Evolutionary conservation across 768 basidiomycete genomes (phyloP), one percentile per base, ranked within the genome.

Genomic region (Termitomyces sp.): DNA sequence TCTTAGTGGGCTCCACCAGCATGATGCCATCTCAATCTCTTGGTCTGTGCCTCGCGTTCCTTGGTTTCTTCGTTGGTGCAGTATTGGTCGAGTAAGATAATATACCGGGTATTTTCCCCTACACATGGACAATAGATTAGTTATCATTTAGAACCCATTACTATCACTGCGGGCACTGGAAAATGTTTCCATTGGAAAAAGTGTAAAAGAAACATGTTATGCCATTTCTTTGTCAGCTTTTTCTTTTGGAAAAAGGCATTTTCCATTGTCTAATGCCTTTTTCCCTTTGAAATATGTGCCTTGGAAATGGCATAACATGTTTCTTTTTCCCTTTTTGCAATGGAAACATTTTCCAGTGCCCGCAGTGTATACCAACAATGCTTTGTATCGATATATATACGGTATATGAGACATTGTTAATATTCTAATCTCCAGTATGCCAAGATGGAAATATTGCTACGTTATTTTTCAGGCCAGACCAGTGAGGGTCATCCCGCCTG

Each of bases 51-150:
- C 31, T 64, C 13, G 51, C 60, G 15, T 18, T 62, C 22, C 31
- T 64, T 37, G 59, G 63, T 12, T 47, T 45, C 9, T 15, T 64
- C 15, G 24, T 58, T 16, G 60, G 61, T 37, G 54, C 55, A 12
- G 24, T 42, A 46, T 27, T 63, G 33, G 49, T 60, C 3, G 58
- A 58, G 36, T 65, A 41, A 58, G 36, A 9, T 24, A 15, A 20
- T 13, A 49, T 50, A 34, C 20, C 30, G 20, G 49, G 34, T 20
- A 9, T 53, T 53, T 11, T 4, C 2, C 30, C 7, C 30, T 39
- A 4, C n/a, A 24, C 42, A 36, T 24, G 16, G 42, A 31, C 39
- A 37, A 31, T 41, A 27, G 24, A 39, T 53, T 27, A 53, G 44
- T n/a, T 45, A 13, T 22, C 3, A 42, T 11, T 42, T 42, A 42